phyloP scores from a whole-genome alignment of 257 asterid species.

The Solanum tarijense region DNA sequence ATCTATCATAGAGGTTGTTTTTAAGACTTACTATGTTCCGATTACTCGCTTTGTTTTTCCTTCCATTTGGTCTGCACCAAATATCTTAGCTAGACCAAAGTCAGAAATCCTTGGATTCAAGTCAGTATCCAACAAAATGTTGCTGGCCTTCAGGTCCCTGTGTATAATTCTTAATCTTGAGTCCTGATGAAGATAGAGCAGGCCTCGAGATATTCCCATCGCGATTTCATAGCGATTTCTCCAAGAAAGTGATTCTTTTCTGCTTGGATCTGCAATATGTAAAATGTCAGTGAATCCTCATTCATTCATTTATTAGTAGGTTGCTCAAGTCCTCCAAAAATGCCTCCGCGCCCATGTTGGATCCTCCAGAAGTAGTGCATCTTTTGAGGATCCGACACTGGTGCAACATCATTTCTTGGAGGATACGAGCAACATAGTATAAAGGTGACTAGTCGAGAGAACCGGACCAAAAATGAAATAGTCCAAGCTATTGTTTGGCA shows the following conservation, averaged over 20 bases:
- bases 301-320: background rate
- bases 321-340: background rate
- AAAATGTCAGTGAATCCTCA: background rate
- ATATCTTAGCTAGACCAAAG: slow-evolving; percentile 9
- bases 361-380: background rate
- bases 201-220: slow-evolving; percentile 19
- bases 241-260: slow-evolving; percentile 9
- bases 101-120: slow-evolving; percentile 17
- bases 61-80: slow-evolving; percentile 6
- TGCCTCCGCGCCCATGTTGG: background rate
- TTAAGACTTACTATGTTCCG: slow-evolving; percentile 14
- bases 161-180: slow-evolving; percentile 14
- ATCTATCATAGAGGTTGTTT: background rate
- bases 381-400: background rate
- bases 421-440: background rate
- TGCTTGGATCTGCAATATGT: slow-evolving; percentile 1
- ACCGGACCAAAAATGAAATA: slow-evolving; percentile 23
- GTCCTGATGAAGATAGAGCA: slow-evolving; percentile 24
- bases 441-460: background rate
- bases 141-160: slow-evolving; percentile 19
- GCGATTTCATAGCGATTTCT: slow-evolving; percentile 9
- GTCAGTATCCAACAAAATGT: slow-evolving; percentile 8
- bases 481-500: slow-evolving; percentile 27
- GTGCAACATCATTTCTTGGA: background rate
- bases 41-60: slow-evolving; percentile 11